Percentiles rank a stretch among this genome's conserved stretches.
These are phyloP conservation scores for Acer saccharum DNA, from an alignment of 345 rosid genomes.

Conservation along the genomic window DNA sequence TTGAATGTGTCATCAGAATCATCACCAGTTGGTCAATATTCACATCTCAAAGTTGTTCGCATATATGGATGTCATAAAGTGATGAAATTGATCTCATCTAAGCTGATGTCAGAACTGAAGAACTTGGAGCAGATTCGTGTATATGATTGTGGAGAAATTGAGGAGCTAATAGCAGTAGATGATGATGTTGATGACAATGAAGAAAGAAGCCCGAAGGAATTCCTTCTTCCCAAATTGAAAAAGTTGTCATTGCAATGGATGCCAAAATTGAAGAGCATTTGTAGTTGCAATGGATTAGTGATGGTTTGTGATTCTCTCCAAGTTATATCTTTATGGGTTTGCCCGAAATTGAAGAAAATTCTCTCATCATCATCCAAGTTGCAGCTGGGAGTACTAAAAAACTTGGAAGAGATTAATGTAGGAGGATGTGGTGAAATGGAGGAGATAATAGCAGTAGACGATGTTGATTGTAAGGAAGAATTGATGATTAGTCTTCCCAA, in stretches of 20 bases:
- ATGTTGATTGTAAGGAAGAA: neutral
- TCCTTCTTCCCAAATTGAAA: too few relatives aligned
- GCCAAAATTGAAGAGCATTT: too few relatives aligned
- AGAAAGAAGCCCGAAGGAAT: neutral
- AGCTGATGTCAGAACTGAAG: neutral
- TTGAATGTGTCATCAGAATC: neutral
- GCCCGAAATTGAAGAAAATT: neutral
- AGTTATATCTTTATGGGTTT: neutral
- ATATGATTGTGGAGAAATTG: too few relatives aligned
- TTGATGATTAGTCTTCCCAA: neutral
- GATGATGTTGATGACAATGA: neutral
- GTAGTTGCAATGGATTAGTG: too few relatives aligned
- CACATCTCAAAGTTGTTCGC: neutral
- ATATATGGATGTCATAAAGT: rapidly evolving
- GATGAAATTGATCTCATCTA: neutral
- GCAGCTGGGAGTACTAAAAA: neutral
- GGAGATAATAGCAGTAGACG: neutral
- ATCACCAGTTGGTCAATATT: neutral
- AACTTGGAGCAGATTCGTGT: too few relatives aligned
- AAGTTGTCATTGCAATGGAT: rapidly evolving
- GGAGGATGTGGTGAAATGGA: rapidly evolving
- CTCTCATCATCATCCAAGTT: neutral
- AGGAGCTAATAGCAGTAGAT: too few relatives aligned
- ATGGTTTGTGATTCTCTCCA: too few relatives aligned
- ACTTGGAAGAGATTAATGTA: neutral